Base-by-base conservation (phyloP, 2,329 filamentous ascomycete genomes). In the Verticillium nubilum region DNA sequence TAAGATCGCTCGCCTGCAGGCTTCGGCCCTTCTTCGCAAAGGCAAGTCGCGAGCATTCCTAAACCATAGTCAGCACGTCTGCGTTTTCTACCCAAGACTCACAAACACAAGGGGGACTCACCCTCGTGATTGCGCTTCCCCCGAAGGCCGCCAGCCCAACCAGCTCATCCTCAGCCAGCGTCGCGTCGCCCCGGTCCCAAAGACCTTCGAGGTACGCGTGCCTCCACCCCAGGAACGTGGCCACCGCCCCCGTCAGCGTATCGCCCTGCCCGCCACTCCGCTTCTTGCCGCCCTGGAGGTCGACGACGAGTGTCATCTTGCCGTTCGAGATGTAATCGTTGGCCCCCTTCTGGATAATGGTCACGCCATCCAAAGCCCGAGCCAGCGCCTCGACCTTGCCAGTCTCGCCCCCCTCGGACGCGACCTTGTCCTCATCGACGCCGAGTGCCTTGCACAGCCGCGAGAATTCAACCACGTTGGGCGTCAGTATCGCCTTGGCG, bases 191-290 rank as follows among this genome's bases (percentile, higher is more conserved):
- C 3, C 52, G 50, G 17, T 64, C 61, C 94, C 94, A 98, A 4
- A 97, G 74, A 28, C 82, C 81, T 60, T 97, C 90, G 58, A 92
- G 79, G 73, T 99, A 99, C 25, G 92, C 92, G 71, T 87, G 88
- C 62, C 94, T 83, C 87, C 94, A 99, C 1, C 86, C 93, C 64
- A 98, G 75, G 65, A 99, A 86, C 3, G 95, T 98, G 1, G 90
- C 95, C 64, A 99, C 78, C 33, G 87, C 87, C 1, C 95, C 95
- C 0, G 95, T 98, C 65, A 99, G 78, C 4, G 95, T 98, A 75
- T 99, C 95, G 1, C 95, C 95, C 76, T 99, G 95, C 0, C 95
- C 95, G 54, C 94, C 95, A 60, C 91, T 94, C 64, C 95, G 82
- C 84, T 99, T 99, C 72, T 86, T 75, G 1, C 94, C 94, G 9